These are phyloP conservation scores for Melanomma pulvis-pyrius DNA, from an alignment of 495 filamentous ascomycete genomes.

Conservation along the genomic window DNA sequence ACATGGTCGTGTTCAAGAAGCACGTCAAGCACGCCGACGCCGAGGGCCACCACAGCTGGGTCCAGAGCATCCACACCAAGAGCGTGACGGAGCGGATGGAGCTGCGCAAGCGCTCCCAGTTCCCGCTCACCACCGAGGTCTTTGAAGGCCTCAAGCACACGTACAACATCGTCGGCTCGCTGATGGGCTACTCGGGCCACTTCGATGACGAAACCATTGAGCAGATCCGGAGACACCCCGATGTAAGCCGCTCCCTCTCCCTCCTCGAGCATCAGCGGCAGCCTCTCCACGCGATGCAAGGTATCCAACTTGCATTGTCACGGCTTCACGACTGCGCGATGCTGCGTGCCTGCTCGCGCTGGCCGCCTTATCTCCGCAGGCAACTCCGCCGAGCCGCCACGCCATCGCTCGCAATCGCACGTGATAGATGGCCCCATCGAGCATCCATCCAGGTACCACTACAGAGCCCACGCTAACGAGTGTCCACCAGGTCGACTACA, in stretches of 20 bases:
- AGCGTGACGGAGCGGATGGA: constrained; percentile 65
- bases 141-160: constrained; percentile 93
- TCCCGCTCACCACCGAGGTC: constrained; percentile 68
- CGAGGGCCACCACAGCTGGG: constrained; percentile 83
- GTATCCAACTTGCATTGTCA: neutral
- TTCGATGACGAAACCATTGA: constrained; percentile 93
- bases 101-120: constrained; percentile 85
- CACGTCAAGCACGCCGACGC: constrained; percentile 72
- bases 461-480: constrained; percentile 21
- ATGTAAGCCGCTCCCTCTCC: constrained; percentile 63
- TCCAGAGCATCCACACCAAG: constrained; percentile 76
- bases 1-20: constrained; percentile 98
- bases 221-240: constrained; percentile 90
- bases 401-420: constrained; percentile 23
- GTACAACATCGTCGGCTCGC: constrained; percentile 79
- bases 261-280: constrained; percentile 5
- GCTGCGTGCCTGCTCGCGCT: neutral
- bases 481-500: constrained; percentile 80
- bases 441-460: constrained; percentile 19
- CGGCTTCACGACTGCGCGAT: neutral
- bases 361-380: constrained; percentile 32
- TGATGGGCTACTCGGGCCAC: constrained; percentile 92
- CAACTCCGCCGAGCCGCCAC: constrained; percentile 23
- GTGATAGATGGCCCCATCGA: constrained; percentile 11
- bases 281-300: too few relatives aligned